Base-by-base conservation (phyloP, 176 grass and related monocot species). In the Oryza meridionalis region DNA sequence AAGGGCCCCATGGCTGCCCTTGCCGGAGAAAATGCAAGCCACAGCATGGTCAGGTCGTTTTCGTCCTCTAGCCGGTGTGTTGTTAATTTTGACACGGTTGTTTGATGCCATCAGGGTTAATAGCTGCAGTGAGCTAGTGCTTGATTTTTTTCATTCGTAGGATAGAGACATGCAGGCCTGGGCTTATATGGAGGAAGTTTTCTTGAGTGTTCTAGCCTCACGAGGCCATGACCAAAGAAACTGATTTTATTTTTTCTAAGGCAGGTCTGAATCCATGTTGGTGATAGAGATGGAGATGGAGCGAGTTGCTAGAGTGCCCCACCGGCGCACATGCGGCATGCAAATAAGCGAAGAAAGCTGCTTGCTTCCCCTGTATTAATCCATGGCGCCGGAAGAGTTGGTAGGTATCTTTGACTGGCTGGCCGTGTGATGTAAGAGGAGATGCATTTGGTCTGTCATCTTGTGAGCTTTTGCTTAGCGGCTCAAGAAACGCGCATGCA, bases 1-100 rank as follows among this genome's bases (percentile, higher is more conserved):
- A 61, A 81, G 76, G 5, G 62, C 72, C 73, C 86, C 38, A 68
- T 7, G 63, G 16, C 37, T 69, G 69, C 24, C 75, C 33, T 79
- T 79, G 81, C 86, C 68, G 75, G 69, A 32, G 82, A 63, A 51
- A 61, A 32, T 25, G 33, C 82, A 68, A 15, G 53, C 1, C 68
- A 65, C n/a, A 17, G 24, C 22, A 72, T n/a, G 61, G 76, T 80
- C 19, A 84, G 70, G 76, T 84, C 81, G 69, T 75, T 88, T 79
- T 79, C 68, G 61, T 40, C 24, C 44, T 47, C 40, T 25, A 42
- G 86, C 45, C 76, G 81, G 81, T 79, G 65, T 25, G 12, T 84
- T 31, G 58, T 50, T 88, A 4, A 33, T 22, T 9, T 61, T 64
- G 63, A 68, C 75, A 80, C 67, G 73, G 64, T 66, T 76, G 62